These are phyloP conservation scores for Scheffersomyces illinoinensis DNA, from an alignment of 1,139 yeast species.

Conservation along the genomic window DNA sequence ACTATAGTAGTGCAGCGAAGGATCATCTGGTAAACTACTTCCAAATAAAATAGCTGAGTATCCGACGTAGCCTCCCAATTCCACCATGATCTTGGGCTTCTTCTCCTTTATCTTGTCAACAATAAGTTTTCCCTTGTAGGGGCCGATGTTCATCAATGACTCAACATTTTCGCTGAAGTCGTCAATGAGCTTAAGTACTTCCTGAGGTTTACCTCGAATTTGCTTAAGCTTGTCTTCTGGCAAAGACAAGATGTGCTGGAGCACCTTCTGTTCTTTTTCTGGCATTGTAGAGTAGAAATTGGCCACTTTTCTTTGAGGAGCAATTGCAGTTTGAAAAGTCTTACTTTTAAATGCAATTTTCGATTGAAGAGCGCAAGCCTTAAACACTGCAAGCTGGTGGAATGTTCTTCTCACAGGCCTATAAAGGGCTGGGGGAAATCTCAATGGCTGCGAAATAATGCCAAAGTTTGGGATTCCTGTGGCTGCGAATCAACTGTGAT, in stretches of 20 bases:
- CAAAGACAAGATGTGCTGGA: slow-evolving; percentile 21
- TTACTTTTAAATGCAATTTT: neutral
- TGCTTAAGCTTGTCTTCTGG: slow-evolving; percentile 20
- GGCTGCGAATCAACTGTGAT: neutral
- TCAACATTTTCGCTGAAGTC: slow-evolving; percentile 15
- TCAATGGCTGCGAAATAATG: neutral
- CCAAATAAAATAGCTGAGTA: slow-evolving; percentile 44
- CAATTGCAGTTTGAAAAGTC: neutral
- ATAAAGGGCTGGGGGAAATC: neutral
- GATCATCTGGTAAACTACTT: slow-evolving; percentile 21
- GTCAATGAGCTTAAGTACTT: slow-evolving; percentile 33
- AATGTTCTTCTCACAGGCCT: neutral
- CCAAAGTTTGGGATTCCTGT: neutral
- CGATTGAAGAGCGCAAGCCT: neutral
- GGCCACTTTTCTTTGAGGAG: neutral
- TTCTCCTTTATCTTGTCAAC: slow-evolving; percentile 21
- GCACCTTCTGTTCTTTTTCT: slow-evolving; percentile 22
- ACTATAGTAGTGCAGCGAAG: slow-evolving; percentile 33
- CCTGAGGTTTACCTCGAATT: slow-evolving; percentile 28
- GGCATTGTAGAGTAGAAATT: neutral
- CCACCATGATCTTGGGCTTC: slow-evolving; percentile 37
- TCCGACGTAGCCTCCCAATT: slow-evolving; percentile 48
- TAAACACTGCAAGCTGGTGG: neutral
- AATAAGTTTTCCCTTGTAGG: slow-evolving; percentile 31
- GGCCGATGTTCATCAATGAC: slow-evolving; percentile 35